Conservation (phyloP, 257 asterid genomes). For the Agastache rugosa region DNA sequence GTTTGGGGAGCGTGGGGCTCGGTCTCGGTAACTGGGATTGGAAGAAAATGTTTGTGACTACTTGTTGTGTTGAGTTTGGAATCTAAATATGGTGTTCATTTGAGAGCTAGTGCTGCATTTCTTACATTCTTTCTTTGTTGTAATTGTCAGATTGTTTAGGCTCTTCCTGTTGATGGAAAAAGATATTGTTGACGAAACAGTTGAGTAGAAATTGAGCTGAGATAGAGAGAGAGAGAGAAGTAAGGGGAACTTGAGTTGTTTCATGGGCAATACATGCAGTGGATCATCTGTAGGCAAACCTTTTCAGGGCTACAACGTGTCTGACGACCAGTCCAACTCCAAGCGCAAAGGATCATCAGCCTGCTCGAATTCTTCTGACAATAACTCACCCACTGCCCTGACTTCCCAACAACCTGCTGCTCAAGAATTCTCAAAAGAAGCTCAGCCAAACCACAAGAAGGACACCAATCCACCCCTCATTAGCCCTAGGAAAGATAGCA, state of each 20-base stretch:
- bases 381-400: constrained; percentile 47
- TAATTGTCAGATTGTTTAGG: constrained; percentile 36
- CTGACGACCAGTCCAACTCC: constrained; percentile 60
- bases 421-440: constrained; percentile 56
- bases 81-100: constrained; percentile 21
- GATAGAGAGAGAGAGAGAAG: constrained; percentile 17
- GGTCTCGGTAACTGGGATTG: constrained; percentile 26
- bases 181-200: constrained; percentile 33
- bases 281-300: constrained; percentile 74
- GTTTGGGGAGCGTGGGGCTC: too few species aligned
- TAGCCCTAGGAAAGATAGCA: constrained; percentile 59
- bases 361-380: constrained; percentile 50
- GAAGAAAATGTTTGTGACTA: neutral
- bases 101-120: constrained; percentile 30
- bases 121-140: constrained; percentile 23
- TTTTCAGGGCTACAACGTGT: constrained; percentile 60
- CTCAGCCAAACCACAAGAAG: constrained; percentile 39
- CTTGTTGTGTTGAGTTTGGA: constrained; percentile 19
- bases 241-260: constrained; percentile 53
- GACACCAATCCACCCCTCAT: constrained; percentile 43
- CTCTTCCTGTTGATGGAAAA: constrained; percentile 35
- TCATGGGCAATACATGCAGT: constrained; percentile 98
- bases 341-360: constrained; percentile 54
- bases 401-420: constrained; percentile 43
- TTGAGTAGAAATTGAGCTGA: constrained; percentile 35